Evolutionary conservation across 768 basidiomycete species (phyloP).

Genomic region (Boletus sp.): DNA sequence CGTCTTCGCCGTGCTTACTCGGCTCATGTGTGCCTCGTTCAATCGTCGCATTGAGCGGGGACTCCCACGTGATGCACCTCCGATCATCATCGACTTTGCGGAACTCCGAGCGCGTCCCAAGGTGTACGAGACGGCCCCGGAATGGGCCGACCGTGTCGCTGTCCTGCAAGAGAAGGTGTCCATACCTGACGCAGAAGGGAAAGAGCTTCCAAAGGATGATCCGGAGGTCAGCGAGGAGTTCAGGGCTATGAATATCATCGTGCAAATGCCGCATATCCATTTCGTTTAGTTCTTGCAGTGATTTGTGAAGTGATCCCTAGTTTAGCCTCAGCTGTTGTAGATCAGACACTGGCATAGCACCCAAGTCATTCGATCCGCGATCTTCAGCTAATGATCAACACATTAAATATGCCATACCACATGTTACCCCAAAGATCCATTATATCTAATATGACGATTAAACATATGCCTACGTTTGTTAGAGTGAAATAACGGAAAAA

Average conservation of each 20-base stretch:
- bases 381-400: background rate
- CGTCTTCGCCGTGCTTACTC: constrained; percentile 5
- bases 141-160: background rate
- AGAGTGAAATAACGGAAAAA: constrained; percentile 3
- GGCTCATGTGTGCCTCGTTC: constrained; percentile 9
- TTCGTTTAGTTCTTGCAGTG: background rate
- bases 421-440: constrained; percentile 12
- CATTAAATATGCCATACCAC: background rate
- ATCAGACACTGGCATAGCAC: background rate
- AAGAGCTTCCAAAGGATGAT: background rate
- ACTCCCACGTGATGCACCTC: constrained; percentile 8
- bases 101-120: constrained; percentile 9
- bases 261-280: constrained; percentile 11
- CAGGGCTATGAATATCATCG: constrained; percentile 8
- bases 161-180: background rate
- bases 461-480: constrained; percentile 16
- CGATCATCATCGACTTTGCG: constrained; percentile 10
- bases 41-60: constrained; percentile 12
- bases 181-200: constrained; percentile 4
- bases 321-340: background rate
- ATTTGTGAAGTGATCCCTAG: too few relatives aligned
- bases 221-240: constrained; percentile 9
- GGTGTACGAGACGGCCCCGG: constrained; percentile 4
- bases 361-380: background rate
- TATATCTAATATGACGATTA: constrained; percentile 25